Conservation (phyloP, 2,329 filamentous ascomycete species). For the Thelonectria olida region DNA sequence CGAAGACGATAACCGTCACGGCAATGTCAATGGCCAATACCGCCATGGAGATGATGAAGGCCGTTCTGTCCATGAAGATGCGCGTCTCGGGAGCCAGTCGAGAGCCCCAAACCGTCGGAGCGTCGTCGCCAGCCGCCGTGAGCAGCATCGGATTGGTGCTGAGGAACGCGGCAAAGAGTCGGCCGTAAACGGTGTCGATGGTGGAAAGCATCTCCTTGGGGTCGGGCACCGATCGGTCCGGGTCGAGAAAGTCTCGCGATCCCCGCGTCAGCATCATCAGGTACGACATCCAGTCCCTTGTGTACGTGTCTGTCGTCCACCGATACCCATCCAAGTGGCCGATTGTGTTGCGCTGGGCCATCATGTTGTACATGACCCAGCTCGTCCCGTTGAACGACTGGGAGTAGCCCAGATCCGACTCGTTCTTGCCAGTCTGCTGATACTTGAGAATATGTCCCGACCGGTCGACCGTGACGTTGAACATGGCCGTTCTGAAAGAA, state of each 20-base stretch:
- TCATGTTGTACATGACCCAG: too few species aligned
- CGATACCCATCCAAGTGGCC: too few species aligned
- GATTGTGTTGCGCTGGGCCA: not conserved
- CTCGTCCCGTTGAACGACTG: too few species aligned
- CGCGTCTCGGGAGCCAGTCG: not conserved
- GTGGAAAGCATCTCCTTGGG: not conserved
- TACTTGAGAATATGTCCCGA: not conserved
- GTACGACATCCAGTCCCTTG: slow-evolving; percentile 1
- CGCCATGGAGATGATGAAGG: not conserved
- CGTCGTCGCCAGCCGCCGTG: too few species aligned
- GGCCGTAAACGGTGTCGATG: not conserved
- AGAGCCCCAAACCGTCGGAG: too few species aligned
- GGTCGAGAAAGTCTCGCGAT: not conserved
- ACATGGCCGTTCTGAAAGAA: slow-evolving; percentile 3
- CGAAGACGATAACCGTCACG: not conserved
- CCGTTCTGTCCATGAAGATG: not conserved
- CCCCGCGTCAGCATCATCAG: not conserved
- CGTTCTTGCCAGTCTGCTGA: not conserved
- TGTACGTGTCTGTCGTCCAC: too few species aligned
- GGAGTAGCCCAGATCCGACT: too few species aligned
- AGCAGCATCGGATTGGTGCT: too few species aligned
- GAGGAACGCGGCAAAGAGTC: not conserved
- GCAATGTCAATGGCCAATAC: not conserved
- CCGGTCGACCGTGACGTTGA: not conserved
- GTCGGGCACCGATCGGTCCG: not conserved